Evolutionary conservation across 345 rosid species (phyloP).

Genomic region (Moricandia arvensis): DNA sequence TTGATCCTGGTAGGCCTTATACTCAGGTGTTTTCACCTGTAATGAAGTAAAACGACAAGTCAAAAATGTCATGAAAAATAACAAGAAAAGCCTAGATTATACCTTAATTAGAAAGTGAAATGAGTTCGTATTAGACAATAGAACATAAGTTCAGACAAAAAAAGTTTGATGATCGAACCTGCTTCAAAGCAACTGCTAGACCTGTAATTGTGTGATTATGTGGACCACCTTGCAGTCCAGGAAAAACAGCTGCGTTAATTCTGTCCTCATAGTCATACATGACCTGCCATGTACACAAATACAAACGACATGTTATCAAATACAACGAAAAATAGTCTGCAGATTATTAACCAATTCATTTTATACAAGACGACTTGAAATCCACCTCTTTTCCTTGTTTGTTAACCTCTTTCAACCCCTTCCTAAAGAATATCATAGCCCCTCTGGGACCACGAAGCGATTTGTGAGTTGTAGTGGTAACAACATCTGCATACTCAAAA

Average conservation of each 20-base stretch:
- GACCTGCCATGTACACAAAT: conserved; percentile 54
- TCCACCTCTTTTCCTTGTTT: conserved; percentile 87
- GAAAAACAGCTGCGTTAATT: conserved; percentile 94
- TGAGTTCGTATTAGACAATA: neutral
- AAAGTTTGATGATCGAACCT: conserved; percentile 43
- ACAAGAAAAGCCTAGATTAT: neutral
- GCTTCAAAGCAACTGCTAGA: conserved; percentile 90
- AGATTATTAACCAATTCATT: neutral
- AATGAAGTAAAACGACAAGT: conserved; percentile 20
- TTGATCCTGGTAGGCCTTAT: conserved; percentile 88
- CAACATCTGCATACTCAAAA: conserved; percentile 90
- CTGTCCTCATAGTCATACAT: conserved; percentile 84
- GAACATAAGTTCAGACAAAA: neutral
- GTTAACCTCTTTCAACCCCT: conserved; percentile 82
- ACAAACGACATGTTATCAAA: conserved; percentile 19
- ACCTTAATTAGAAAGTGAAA: neutral
- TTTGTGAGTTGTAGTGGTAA: conserved; percentile 96
- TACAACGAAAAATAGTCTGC: neutral
- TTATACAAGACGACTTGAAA: neutral
- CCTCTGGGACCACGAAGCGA: conserved; percentile 99
- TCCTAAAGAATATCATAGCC: conserved; percentile 95
- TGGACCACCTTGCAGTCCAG: conserved; percentile 98
- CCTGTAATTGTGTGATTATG: conserved; percentile 97
- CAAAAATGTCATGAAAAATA: conserved; percentile 16
- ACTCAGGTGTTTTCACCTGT: conserved; percentile 79